These are phyloP conservation scores for Aspergillus sp. DNA, from an alignment of 2,329 filamentous ascomycete genomes.

Conservation along the genomic window DNA sequence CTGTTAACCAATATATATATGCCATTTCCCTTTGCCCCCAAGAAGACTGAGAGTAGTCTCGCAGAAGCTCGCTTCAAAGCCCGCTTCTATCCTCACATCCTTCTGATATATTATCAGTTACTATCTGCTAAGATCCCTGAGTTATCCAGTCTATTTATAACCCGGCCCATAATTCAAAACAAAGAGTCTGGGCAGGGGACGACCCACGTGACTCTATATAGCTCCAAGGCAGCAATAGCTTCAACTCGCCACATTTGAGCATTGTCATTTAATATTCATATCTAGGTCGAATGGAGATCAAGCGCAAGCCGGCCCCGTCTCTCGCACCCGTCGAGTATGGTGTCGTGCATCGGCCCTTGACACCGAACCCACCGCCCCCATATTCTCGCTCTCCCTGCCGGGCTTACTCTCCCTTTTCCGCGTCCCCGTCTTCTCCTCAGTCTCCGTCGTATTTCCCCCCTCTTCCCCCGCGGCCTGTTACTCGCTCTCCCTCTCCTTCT, in stretches of 20 bases:
- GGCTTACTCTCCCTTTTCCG: background rate
- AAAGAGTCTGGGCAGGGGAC: no score
- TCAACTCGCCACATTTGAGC: background rate
- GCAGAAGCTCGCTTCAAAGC: no score
- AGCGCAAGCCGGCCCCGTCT: constrained; percentile 8
- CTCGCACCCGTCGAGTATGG: constrained; percentile 1
- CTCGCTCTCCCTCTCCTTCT: background rate
- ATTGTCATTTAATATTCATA: background rate
- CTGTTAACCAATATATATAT: no score
- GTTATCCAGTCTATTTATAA: no score
- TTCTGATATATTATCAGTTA: no score
- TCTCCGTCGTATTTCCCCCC: background rate
- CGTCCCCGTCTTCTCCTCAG: background rate
- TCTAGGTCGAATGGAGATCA: constrained; percentile 7
- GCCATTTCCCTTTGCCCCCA: no score
- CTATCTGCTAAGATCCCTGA: no score
- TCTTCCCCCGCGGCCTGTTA: background rate
- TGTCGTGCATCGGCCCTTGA: constrained; percentile 7
- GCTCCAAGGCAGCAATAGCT: background rate
- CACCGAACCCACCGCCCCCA: background rate
- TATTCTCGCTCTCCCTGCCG: background rate
- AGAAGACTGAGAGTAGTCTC: no score
- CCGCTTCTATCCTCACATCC: no score
- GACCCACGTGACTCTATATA: background rate
- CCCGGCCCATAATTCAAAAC: no score